Percentiles rank a stretch among this genome's conserved stretches.
These are phyloP conservation scores for Drosera spatulata DNA, from an alignment of 179 eudicot genomes.

Conservation along the genomic window DNA sequence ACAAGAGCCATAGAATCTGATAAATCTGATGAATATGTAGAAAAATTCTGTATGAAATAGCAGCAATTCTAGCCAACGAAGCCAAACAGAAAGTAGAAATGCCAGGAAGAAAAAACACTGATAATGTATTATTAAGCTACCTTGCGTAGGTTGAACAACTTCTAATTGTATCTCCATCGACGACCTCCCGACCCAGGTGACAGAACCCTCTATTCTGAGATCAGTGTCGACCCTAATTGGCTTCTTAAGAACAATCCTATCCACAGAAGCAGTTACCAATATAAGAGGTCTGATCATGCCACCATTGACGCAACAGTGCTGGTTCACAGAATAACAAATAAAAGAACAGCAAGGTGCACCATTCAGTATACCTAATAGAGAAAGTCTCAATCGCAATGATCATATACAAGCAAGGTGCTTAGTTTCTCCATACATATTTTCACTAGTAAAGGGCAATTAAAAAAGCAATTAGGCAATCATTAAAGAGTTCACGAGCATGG, in stretches of 20 bases:
- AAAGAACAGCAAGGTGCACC: not conserved
- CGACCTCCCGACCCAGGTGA: slow-evolving; percentile 94
- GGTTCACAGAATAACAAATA: slow-evolving; percentile 3
- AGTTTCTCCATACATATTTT: too few species aligned
- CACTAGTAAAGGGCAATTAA: too few species aligned
- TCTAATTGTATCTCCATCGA: slow-evolving; percentile 95
- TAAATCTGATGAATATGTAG: slow-evolving; percentile 30
- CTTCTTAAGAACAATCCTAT: slow-evolving; percentile 84
- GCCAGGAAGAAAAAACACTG: not conserved
- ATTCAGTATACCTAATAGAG: not conserved
- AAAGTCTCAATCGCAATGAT: too few species aligned
- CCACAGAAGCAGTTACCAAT: slow-evolving; percentile 94
- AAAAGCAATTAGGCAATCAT: too few species aligned
- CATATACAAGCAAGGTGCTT: too few species aligned
- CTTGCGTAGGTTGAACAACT: slow-evolving; percentile 50
- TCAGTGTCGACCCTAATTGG: slow-evolving; percentile 72
- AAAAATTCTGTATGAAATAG: not conserved
- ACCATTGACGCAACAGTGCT: slow-evolving; percentile 73
- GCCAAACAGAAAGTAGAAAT: too few species aligned
- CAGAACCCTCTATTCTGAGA: slow-evolving; percentile 72
- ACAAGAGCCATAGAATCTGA: slow-evolving; percentile 56
- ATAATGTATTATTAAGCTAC: slow-evolving; percentile 10
- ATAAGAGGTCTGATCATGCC: slow-evolving; percentile 62
- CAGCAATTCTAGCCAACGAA: too few species aligned
- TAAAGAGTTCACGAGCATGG: too few species aligned